These are phyloP conservation scores for Backusella morwellensis DNA, from an alignment of 192 early-diverging fungal genomes.

Conservation along the genomic window DNA sequence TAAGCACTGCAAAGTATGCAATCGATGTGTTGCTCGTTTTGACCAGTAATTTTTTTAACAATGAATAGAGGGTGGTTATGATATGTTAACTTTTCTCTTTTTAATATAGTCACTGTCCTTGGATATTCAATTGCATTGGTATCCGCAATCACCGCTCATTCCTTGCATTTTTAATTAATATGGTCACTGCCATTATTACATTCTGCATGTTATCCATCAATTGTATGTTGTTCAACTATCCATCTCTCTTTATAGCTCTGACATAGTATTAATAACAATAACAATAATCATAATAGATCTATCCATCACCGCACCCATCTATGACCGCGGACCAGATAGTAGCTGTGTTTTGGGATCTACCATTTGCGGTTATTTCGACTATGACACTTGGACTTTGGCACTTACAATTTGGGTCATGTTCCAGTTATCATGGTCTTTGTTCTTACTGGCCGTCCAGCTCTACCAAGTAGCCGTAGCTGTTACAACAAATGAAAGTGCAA, in stretches of 20 bases:
- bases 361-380: constrained; percentile 72
- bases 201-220: constrained; percentile 60
- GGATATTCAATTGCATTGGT: constrained; percentile 96
- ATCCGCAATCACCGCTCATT: constrained; percentile 86
- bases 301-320: not conserved
- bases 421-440: constrained; percentile 82
- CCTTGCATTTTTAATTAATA: constrained; percentile 72
- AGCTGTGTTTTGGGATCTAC: constrained; percentile 58
- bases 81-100: not conserved
- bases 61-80: not conserved
- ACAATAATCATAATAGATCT: not conserved
- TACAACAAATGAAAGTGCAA: constrained; percentile 92
- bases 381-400: constrained; percentile 70
- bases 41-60: constrained; percentile 68
- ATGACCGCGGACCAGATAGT: constrained; percentile 9
- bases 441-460: constrained; percentile 72
- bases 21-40: constrained; percentile 91
- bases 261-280: not conserved
- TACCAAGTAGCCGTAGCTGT: constrained; percentile 73
- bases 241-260: not conserved
- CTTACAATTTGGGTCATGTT: constrained; percentile 71
- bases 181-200: constrained; percentile 56
- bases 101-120: constrained; percentile 81
- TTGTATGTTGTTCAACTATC: constrained; percentile 51
- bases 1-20: constrained; percentile 93